Evolutionary conservation across 495 filamentous ascomycete species (phyloP), one percentile per base, ranked within the genome.

Genomic region (Jackrogersella multiformis): DNA sequence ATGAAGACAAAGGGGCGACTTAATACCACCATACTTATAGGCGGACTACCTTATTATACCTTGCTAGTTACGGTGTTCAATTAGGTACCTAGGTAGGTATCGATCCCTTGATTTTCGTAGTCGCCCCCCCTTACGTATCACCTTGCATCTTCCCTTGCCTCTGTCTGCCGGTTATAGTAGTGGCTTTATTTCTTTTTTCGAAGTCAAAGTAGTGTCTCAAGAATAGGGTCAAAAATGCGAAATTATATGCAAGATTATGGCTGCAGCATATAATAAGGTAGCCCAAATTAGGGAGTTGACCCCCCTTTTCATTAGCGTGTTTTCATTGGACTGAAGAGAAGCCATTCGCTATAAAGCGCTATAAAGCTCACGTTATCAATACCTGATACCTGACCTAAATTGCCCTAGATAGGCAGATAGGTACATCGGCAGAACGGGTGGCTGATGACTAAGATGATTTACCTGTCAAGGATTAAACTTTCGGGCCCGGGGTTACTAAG

Each of bases 371-470:
- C 45, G 26, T 49, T 28, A 49, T 49, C 45, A 24, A 16, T 30
- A 48, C 13, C 13, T 13, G n/a, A 2, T 44, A 36, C 12, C 6
- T 48, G n/a, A n/a, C n/a, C n/a, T n/a, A n/a, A n/a, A n/a, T n/a
- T n/a, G n/a, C n/a, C n/a, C n/a, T n/a, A n/a, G n/a, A n/a, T n/a
- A n/a, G n/a, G n/a, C n/a, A n/a, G 44, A 48, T 45, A 45, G 42
- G 34, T 36, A 36, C 7, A 5, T 13, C 6, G 12, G 42, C 20
- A n/a, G n/a, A n/a, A n/a, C n/a, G n/a, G n/a, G n/a, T n/a, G 7
- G 45, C n/a, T 24, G 24, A 32, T 49, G 45, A 49, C 45, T 49
- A 49, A 49, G 45, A 49, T 32, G 26, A 49, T 5, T 9, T 1
- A 13, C 32, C 12, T n/a, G n/a, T n/a, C 6, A 9, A 36, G 34